phyloP scores from a whole-genome alignment of 805 yeast genomes.

The Candida lessepsii region DNA sequence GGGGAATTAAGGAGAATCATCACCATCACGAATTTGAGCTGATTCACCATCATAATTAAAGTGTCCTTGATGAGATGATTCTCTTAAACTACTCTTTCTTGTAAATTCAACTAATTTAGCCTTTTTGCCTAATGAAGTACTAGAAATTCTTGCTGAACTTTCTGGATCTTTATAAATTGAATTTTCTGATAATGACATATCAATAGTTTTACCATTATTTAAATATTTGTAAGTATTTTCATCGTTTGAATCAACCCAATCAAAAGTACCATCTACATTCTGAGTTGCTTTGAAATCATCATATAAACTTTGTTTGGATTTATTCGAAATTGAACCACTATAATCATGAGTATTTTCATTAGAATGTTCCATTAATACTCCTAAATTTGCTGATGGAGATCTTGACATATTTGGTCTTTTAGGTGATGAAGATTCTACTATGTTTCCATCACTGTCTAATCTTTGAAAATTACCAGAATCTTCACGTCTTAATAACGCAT shows the following conservation, averaged over 20 bases:
- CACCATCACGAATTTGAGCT: slow-evolving; percentile 35
- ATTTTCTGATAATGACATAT: slow-evolving; percentile 20
- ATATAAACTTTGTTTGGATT: slow-evolving; percentile 17
- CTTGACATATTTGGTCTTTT: slow-evolving; percentile 19
- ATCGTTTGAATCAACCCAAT: slow-evolving; percentile 25
- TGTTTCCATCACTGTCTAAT: slow-evolving; percentile 46
- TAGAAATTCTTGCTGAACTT: slow-evolving; percentile 15
- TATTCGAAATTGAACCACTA: slow-evolving; percentile 5
- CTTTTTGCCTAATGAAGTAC: slow-evolving; percentile 21
- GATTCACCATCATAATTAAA: slow-evolving; percentile 30
- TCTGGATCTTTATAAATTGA: slow-evolving; percentile 18
- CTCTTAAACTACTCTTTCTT: slow-evolving; percentile 41
- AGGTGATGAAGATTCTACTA: slow-evolving; percentile 24
- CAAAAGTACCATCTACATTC: slow-evolving; percentile 27
- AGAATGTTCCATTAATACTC: slow-evolving; percentile 28
- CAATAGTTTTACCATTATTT: slow-evolving; percentile 15
- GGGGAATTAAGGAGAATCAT: too few species aligned
- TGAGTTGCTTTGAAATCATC: slow-evolving; percentile 33
- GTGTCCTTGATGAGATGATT: slow-evolving; percentile 36
- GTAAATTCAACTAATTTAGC: slow-evolving; percentile 50
- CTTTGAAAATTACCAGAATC: slow-evolving; percentile 40
- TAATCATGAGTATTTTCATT: slow-evolving; percentile 19
- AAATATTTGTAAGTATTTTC: slow-evolving; percentile 12
- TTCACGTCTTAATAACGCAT: slow-evolving; percentile 25
- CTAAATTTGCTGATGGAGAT: slow-evolving; percentile 27